Evolutionary conservation across 2,329 filamentous ascomycete genomes (phyloP).

Genomic region (Nothophoma quercina): DNA sequence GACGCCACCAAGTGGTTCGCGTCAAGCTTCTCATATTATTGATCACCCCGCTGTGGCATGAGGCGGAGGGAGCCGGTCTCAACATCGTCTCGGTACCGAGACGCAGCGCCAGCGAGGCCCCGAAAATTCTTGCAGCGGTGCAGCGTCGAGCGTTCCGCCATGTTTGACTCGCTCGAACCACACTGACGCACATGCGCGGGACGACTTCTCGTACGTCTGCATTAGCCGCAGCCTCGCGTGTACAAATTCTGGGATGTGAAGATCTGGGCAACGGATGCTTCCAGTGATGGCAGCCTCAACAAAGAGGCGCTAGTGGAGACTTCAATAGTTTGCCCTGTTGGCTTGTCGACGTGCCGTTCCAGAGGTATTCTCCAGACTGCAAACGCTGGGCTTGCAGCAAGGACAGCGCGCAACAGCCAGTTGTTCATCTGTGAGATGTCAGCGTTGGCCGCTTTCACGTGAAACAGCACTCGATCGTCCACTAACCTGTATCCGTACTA

Average conservation of each 20-base stretch:
- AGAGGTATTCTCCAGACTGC: not conserved
- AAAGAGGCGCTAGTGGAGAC: not conserved
- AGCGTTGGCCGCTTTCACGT: slow-evolving; percentile 27
- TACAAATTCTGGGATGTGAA: not conserved
- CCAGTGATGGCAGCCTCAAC: slow-evolving; percentile 1
- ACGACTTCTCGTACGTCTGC: slow-evolving; percentile 8
- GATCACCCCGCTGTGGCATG: slow-evolving; percentile 28
- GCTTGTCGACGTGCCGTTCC: not conserved
- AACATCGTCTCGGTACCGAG: slow-evolving; percentile 26
- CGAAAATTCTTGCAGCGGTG: slow-evolving; percentile 17
- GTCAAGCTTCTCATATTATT: slow-evolving; percentile 15
- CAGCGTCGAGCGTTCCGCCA: slow-evolving; percentile 8
- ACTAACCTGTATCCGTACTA: slow-evolving; percentile 23
- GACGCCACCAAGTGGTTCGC: slow-evolving; percentile 18
- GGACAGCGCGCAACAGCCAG: too few species aligned
- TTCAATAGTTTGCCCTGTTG: not conserved
- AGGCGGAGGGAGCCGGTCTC: slow-evolving; percentile 23
- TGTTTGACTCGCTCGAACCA: slow-evolving; percentile 17
- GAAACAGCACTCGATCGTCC: slow-evolving; percentile 24
- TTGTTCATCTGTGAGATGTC: not conserved
- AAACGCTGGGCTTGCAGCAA: not conserved
- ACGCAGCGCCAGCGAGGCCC: slow-evolving; percentile 4
- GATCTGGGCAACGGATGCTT: not conserved
- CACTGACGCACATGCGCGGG: slow-evolving; percentile 8
- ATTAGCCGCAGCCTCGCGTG: slow-evolving; percentile 12